Evolutionary conservation across 345 rosid species (phyloP).

Genomic region (Mercurialis annua): DNA sequence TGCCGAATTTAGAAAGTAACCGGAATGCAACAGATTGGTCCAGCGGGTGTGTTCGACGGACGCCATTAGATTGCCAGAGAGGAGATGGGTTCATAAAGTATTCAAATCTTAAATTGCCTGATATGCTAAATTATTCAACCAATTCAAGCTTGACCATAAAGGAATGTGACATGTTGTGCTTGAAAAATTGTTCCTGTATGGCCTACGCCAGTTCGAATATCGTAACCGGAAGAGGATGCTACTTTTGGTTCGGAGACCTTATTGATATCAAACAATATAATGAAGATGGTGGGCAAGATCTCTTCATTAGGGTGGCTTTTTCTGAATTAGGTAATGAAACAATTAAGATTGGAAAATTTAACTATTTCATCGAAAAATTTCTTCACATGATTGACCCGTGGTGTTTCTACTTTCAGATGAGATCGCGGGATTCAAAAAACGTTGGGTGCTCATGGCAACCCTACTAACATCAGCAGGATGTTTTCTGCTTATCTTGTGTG

Average conservation of each 20-base stretch:
- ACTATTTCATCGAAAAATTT: too few relatives aligned
- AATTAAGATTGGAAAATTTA: too few relatives aligned
- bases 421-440: too few relatives aligned
- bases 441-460: too few relatives aligned
- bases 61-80: neutral
- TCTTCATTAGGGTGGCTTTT: slow-evolving; percentile 20
- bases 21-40: slow-evolving; percentile 14
- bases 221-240: slow-evolving; percentile 24
- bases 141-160: slow-evolving; percentile 8
- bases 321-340: slow-evolving; percentile 20
- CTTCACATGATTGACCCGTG: too few relatives aligned
- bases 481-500: too few relatives aligned
- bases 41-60: slow-evolving; percentile 17
- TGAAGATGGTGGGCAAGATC: slow-evolving; percentile 15
- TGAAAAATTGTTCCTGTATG: slow-evolving; percentile 25
- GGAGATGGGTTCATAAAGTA: too few relatives aligned
- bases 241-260: slow-evolving; percentile 23
- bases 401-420: too few relatives aligned
- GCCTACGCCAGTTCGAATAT: slow-evolving; percentile 24
- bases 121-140: too few relatives aligned
- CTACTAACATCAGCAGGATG: too few relatives aligned
- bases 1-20: neutral
- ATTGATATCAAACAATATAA: slow-evolving; percentile 5
- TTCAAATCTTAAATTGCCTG: too few relatives aligned
- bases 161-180: slow-evolving; percentile 16